These are phyloP conservation scores for Diddensiella caesifluorescens DNA, from an alignment of 805 yeast species.

Conservation along the genomic window DNA sequence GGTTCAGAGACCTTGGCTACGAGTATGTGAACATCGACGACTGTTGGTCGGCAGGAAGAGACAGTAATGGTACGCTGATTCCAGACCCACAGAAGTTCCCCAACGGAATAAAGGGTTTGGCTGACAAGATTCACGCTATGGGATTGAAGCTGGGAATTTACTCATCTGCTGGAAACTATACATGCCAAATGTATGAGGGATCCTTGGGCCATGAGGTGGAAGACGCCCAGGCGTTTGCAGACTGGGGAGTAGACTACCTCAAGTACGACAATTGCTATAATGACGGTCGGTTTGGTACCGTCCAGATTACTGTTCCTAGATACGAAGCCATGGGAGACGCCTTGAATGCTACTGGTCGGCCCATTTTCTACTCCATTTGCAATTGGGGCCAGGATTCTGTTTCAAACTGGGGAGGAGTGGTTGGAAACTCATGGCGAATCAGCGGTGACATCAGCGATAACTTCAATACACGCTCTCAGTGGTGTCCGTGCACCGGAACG, in stretches of 20 bases:
- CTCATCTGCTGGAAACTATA: slow-evolving; percentile 32
- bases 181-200: slow-evolving; percentile 33
- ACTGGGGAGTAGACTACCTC: slow-evolving; percentile 31
- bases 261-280: slow-evolving; percentile 34
- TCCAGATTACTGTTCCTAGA: slow-evolving; percentile 25
- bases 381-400: slow-evolving; percentile 34
- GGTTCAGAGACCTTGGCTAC: slow-evolving; percentile 29
- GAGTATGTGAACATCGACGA: slow-evolving; percentile 32
- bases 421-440: slow-evolving; percentile 32
- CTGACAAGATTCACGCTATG: slow-evolving; percentile 26
- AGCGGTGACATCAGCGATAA: slow-evolving; percentile 29
- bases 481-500: slow-evolving; percentile 30
- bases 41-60: slow-evolving; percentile 28
- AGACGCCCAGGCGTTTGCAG: slow-evolving; percentile 30
- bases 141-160: slow-evolving; percentile 33
- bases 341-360: slow-evolving; percentile 28
- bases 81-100: slow-evolving; percentile 29
- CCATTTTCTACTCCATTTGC: slow-evolving; percentile 31
- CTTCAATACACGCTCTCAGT: slow-evolving; percentile 20
- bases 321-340: slow-evolving; percentile 31
- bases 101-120: slow-evolving; percentile 25
- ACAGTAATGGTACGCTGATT: slow-evolving; percentile 20
- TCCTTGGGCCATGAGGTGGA: slow-evolving; percentile 29
- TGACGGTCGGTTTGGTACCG: slow-evolving; percentile 28
- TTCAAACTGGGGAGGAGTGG: slow-evolving; percentile 31